Conservation (phyloP, 805 yeast genomes). For the Ogataea salicorniae region DNA sequence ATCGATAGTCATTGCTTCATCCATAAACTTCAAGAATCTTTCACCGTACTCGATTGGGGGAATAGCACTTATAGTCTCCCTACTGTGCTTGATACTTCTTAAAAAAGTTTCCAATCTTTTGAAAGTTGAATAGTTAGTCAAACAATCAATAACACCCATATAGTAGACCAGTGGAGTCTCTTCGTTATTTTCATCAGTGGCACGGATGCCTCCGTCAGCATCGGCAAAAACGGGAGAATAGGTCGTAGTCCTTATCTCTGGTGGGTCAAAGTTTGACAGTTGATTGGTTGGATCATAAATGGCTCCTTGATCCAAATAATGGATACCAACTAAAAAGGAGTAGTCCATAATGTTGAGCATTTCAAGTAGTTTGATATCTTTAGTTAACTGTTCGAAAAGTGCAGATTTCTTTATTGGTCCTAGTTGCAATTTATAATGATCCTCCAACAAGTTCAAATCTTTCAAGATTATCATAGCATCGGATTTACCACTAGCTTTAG, state of each 20-base stretch:
- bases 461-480: conserved; percentile 50
- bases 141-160: conserved; percentile 89
- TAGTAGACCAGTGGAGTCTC: conserved; percentile 72
- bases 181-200: conserved; percentile 58
- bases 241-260: conserved; percentile 13
- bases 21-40: conserved; percentile 71
- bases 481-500: conserved; percentile 25
- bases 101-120: conserved; percentile 83
- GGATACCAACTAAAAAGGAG: conserved; percentile 83
- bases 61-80: conserved; percentile 75
- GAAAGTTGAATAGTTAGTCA: conserved; percentile 70
- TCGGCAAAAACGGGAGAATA: conserved; percentile 17
- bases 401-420: conserved; percentile 64
- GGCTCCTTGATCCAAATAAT: conserved; percentile 62
- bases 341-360: conserved; percentile 91
- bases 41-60: conserved; percentile 91
- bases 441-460: conserved; percentile 84
- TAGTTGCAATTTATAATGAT: conserved; percentile 56
- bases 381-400: conserved; percentile 64
- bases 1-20: conserved; percentile 4
- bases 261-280: conserved; percentile 21
- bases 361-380: conserved; percentile 70
- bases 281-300: conserved; percentile 20
- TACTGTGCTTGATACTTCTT: conserved; percentile 65
- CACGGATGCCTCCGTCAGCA: conserved; percentile 73